phyloP scores from a whole-genome alignment of 805 yeast species.

The Metschnikowia kunwiensis region DNA sequence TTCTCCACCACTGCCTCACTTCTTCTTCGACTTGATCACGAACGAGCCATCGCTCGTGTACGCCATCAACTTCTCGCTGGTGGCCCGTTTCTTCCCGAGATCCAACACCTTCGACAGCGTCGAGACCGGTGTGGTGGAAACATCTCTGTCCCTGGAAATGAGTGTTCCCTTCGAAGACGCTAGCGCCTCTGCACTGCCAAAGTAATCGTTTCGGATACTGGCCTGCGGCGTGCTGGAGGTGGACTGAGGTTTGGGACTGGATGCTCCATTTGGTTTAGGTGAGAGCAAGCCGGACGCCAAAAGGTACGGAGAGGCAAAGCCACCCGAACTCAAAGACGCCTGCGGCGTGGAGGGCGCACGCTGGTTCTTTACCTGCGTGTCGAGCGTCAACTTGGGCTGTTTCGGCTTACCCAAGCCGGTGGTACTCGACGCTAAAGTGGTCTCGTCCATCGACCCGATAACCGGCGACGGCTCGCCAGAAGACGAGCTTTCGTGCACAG shows the following conservation, averaged over 20 bases:
- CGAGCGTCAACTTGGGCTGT: conserved; percentile 32
- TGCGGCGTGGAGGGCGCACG: conserved; percentile 42
- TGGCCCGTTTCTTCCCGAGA: conserved; percentile 3
- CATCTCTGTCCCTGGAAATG: conserved; percentile 1
- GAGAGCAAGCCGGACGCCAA: conserved; percentile 61
- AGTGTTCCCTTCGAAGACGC: conserved; percentile 6
- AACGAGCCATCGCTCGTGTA: conserved; percentile 41
- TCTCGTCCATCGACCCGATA: conserved; percentile 31
- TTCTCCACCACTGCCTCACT: background rate
- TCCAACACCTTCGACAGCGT: background rate
- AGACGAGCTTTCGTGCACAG: conserved; percentile 16
- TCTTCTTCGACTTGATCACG: conserved; percentile 33
- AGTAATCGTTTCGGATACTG: conserved; percentile 13
- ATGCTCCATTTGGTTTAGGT: conserved; percentile 33
- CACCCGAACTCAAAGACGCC: conserved; percentile 28
- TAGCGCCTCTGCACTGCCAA: conserved; percentile 6
- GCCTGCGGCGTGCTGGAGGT: conserved; percentile 11
- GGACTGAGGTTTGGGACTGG: conserved; percentile 10
- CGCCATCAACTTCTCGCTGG: conserved; percentile 37
- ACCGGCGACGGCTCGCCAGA: conserved; percentile 29
- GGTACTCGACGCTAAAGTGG: conserved; percentile 28
- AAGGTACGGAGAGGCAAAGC: conserved; percentile 67
- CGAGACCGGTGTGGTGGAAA: conserved; percentile 5
- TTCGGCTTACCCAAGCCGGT: conserved; percentile 11
- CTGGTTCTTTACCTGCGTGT: conserved; percentile 24